Percentiles rank a stretch among this genome's conserved stretches.
These are phyloP conservation scores for Chenopodium album DNA, from an alignment of 148 eudicot species.

Conservation along the genomic window DNA sequence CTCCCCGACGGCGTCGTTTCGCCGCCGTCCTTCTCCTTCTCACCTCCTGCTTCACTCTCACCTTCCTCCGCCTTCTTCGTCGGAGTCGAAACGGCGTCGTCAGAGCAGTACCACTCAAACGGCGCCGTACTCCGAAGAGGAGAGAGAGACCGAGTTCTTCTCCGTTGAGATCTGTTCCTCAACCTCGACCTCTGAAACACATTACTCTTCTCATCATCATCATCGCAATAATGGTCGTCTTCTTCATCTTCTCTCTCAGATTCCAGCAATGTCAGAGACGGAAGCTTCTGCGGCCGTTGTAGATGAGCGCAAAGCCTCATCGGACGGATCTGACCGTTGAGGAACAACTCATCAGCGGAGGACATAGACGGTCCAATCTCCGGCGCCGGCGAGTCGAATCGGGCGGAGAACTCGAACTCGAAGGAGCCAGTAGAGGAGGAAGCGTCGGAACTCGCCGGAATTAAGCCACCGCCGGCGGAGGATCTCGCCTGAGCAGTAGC, in stretches of 20 bases:
- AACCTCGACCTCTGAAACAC: constrained; percentile 34
- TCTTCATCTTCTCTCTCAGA: constrained; percentile 30
- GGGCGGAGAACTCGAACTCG: constrained; percentile 49
- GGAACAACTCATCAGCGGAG: constrained; percentile 47
- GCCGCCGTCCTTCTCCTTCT: constrained; percentile 13
- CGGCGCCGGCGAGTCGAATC: constrained; percentile 31
- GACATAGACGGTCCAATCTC: constrained; percentile 35
- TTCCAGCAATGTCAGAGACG: constrained; percentile 38
- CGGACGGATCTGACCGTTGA: constrained; percentile 59
- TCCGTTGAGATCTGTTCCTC: constrained; percentile 53
- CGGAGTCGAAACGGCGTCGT: constrained; percentile 9
- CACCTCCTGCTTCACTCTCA: constrained; percentile 10
- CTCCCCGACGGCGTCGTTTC: constrained; percentile 55
- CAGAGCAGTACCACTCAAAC: constrained; percentile 33
- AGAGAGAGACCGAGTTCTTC: constrained; percentile 78
- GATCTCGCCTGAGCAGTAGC: constrained; percentile 25
- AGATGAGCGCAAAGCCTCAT: constrained; percentile 81
- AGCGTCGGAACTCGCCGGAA: constrained; percentile 29
- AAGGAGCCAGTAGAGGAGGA: constrained; percentile 26
- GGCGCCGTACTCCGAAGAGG: constrained; percentile 51
- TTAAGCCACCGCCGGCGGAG: constrained; percentile 9
- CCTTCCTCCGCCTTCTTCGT: constrained; percentile 16
- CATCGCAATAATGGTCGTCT: constrained; percentile 12
- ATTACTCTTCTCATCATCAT: neutral
- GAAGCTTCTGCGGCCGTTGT: constrained; percentile 53